Evolutionary conservation across 1,139 yeast species (phyloP), one percentile per base, ranked within the genome.

Genomic region (Kodamaea plutei): DNA sequence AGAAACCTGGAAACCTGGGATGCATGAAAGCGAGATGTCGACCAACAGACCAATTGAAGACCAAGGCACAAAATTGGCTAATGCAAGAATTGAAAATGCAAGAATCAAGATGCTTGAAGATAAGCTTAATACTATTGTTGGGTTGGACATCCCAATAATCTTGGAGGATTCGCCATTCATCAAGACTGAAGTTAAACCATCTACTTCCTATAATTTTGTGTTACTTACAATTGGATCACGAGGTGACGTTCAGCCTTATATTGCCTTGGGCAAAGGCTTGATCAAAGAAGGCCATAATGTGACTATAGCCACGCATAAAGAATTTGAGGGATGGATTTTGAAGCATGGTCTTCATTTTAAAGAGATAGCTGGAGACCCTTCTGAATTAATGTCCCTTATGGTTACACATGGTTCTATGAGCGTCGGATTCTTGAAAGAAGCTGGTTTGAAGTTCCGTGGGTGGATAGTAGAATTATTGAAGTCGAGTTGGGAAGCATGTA

Each of bases 161-260:
- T 56, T 80, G 30, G 85, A 79, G 45, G 84, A 78, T 33, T 75
- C 78, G 23, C 84, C 85, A 1, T 63, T 68, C 35, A 55, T 66
- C 38, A 70, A 70, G 37, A 72, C 79, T 0, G 72, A 64, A 33
- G 58, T 79, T 16, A 66, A 61, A 30, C 80, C 87, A 0, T 51
- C 64, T 0, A 70, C 73, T 15, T 61, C 76, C 1, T 71, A 71
- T 41, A 74, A 70, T 25, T 74, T 89, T 46, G 81, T 87, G 0
- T 61, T 88, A 34, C 59, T 89, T 36, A 89, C 97, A 0, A 89
- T 89, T 49, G 97, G 97, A 0, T 85, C 96, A 0, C 66, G 97
- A 35, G 97, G 97, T 25, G 97, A 89, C 56, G 97, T 89, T 6
- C 97, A 89, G 53, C 97, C 97, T 0, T 91, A 88, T 51, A 82